A percentile compares a stretch with the other conserved stretches of the same genome.
Conservation (phyloP, 306 rosid genomes). For the Acmispon strigosus region DNA sequence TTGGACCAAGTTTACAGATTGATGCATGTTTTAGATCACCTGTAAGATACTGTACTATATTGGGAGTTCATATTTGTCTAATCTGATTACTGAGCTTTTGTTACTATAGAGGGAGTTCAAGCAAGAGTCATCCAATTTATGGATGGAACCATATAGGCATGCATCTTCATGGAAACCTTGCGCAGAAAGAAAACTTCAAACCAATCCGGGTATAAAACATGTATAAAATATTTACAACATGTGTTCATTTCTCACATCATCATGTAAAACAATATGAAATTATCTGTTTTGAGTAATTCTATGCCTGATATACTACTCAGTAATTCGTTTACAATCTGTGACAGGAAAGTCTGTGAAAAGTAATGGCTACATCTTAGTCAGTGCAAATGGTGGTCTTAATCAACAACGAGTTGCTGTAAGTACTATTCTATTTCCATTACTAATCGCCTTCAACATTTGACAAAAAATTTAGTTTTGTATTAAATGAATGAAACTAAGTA, state of each 20-base stretch:
- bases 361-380: conserved; percentile 81
- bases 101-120: conserved; percentile 53
- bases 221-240: not conserved
- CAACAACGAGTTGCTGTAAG: conserved; percentile 98
- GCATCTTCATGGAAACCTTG: conserved; percentile 81
- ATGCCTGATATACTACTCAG: not conserved
- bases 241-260: not conserved
- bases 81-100: conserved; percentile 9
- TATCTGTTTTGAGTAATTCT: not conserved
- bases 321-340: conserved; percentile 20
- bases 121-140: conserved; percentile 54
- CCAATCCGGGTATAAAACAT: conserved; percentile 34
- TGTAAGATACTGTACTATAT: not conserved
- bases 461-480: not conserved
- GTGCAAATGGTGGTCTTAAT: conserved; percentile 98
- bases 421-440: not conserved
- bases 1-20: conserved; percentile 19
- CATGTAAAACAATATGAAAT: not conserved
- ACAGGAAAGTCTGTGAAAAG: conserved; percentile 44
- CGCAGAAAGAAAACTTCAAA: conserved; percentile 45
- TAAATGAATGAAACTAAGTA: not conserved
- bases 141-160: conserved; percentile 58
- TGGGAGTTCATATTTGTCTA: not conserved
- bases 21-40: not conserved
- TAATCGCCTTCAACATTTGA: not conserved